These are phyloP conservation scores for Pichia sp. DNA, from an alignment of 1,139 yeast genomes.

Conservation along the genomic window DNA sequence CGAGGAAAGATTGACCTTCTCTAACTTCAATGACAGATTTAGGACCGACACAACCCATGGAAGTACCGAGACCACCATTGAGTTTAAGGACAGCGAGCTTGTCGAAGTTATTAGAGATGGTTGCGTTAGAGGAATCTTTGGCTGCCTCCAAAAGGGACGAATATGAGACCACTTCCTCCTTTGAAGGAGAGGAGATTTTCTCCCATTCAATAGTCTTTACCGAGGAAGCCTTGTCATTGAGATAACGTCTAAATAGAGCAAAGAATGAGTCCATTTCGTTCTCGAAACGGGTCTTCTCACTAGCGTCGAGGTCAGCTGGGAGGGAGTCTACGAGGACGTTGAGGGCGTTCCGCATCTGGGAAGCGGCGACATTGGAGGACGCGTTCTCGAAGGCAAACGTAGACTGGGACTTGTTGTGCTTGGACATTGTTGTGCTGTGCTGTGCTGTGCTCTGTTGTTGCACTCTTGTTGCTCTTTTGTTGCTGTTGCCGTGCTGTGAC, in stretches of 20 bases:
- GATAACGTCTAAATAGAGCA: constrained; percentile 85
- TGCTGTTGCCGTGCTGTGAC: too few relatives aligned
- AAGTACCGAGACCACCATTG: constrained; percentile 97
- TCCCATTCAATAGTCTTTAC: constrained; percentile 91
- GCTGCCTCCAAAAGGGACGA: constrained; percentile 35
- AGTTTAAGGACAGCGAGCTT: constrained; percentile 92
- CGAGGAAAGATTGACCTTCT: constrained; percentile 96
- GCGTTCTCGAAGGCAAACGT: constrained; percentile 92
- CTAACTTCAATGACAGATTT: constrained; percentile 97
- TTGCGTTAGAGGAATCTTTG: background rate
- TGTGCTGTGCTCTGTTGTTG: background rate
- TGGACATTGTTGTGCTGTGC: constrained; percentile 22
- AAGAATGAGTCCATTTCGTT: constrained; percentile 93
- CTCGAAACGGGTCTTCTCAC: constrained; percentile 66
- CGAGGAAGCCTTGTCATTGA: constrained; percentile 84
- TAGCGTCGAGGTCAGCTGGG: too few relatives aligned
- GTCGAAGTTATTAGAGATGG: constrained; percentile 57
- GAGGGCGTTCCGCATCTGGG: constrained; percentile 95
- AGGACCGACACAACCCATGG: constrained; percentile 99
- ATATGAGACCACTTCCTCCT: constrained; percentile 85
- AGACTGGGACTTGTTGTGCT: constrained; percentile 70
- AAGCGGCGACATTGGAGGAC: constrained; percentile 93
- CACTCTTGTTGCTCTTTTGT: background rate
- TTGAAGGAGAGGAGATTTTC: constrained; percentile 80
- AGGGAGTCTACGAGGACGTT: constrained; percentile 78